Conservation (phyloP, 352 stramenopile species). For the Phytophthora constricta region DNA sequence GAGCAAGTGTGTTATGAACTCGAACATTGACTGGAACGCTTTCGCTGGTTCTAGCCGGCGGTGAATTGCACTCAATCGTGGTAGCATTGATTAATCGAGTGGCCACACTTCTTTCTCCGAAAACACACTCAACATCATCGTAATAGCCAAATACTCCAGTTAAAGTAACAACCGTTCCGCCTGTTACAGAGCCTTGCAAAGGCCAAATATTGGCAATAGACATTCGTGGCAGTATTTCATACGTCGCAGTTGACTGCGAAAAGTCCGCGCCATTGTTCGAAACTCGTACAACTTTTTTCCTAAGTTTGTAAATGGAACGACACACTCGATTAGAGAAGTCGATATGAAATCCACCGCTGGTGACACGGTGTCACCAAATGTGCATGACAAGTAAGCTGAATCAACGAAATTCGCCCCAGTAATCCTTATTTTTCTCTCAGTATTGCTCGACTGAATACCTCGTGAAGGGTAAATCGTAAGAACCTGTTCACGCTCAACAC, state of each 20-base stretch:
- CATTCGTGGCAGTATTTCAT: constrained; percentile 46
- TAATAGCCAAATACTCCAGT: constrained; percentile 44
- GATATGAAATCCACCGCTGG: constrained; percentile 50
- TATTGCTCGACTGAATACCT: constrained; percentile 30
- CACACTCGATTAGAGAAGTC: constrained; percentile 52
- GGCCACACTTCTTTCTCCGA: constrained; percentile 37
- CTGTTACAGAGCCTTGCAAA: constrained; percentile 31
- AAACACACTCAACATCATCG: constrained; percentile 48
- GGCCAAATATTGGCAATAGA: constrained; percentile 44
- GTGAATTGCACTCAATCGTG: constrained; percentile 41
- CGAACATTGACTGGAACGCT: constrained; percentile 30
- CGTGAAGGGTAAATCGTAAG: constrained; percentile 29
- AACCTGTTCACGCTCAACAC: constrained; percentile 42
- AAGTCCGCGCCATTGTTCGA: constrained; percentile 74
- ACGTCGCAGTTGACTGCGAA: constrained; percentile 20
- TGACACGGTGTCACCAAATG: constrained; percentile 46
- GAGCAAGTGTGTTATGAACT: constrained; percentile 38
- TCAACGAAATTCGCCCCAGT: constrained; percentile 60
- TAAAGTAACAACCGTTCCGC: constrained; percentile 49
- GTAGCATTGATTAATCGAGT: constrained; percentile 35
- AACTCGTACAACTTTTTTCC: constrained; percentile 47
- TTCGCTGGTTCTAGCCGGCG: constrained; percentile 14
- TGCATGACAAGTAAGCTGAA: constrained; percentile 46
- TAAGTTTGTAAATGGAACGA: constrained; percentile 51
- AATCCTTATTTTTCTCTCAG: constrained; percentile 38